Conservation (phyloP, 2,329 filamentous ascomycete genomes). For the Botrytis cinerea region DNA sequence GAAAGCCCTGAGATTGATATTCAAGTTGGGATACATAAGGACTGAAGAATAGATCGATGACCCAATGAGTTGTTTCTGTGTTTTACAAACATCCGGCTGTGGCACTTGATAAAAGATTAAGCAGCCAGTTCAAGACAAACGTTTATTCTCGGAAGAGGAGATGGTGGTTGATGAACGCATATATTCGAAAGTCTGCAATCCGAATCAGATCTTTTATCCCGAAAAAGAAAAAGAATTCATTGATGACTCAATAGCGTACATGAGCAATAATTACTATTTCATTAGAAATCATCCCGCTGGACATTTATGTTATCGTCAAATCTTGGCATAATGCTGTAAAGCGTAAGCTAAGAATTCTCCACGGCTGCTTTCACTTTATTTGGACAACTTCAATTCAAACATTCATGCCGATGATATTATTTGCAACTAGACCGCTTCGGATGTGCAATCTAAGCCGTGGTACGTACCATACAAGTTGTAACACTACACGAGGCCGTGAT, state of each 20-base stretch:
- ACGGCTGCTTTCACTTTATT: neutral
- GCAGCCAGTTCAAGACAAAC: neutral
- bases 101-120: neutral
- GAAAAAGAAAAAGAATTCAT: neutral
- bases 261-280: neutral
- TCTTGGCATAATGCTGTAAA: conserved; percentile 1
- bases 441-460: conserved; percentile 1
- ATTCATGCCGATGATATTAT: neutral
- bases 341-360: neutral
- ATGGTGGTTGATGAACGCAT: neutral
- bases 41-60: conserved; percentile 3
- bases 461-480: neutral
- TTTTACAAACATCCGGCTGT: neutral
- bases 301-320: neutral
- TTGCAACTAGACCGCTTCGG: neutral
- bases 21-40: neutral
- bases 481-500: neutral
- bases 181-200: neutral
- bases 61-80: conserved; percentile 14
- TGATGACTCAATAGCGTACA: neutral
- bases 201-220: neutral
- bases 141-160: neutral
- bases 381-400: neutral
- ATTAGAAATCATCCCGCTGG: neutral
- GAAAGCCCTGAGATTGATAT: neutral